These are phyloP conservation scores for Tylopilus balloui DNA, from an alignment of 768 basidiomycete genomes.

Conservation along the genomic window DNA sequence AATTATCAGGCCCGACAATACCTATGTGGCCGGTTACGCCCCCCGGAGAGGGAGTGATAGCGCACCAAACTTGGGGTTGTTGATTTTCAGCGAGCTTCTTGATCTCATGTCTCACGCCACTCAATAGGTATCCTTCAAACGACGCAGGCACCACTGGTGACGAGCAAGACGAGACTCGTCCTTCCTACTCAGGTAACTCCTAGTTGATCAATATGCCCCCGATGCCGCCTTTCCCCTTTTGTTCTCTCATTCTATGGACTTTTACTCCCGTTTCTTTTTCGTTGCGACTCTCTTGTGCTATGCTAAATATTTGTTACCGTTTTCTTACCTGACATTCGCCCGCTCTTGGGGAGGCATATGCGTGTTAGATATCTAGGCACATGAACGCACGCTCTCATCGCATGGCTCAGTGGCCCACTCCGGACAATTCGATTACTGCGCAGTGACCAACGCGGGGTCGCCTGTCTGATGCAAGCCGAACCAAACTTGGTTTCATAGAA, in stretches of 20 bases:
- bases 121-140: slow-evolving; percentile 11
- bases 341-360: slow-evolving; percentile 1
- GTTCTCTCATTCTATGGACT: slow-evolving; percentile 1
- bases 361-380: slow-evolving; percentile 9
- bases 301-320: not conserved
- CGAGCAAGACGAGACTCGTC: slow-evolving; percentile 3
- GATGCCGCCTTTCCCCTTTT: not conserved
- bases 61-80: slow-evolving; percentile 10
- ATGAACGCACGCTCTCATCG: slow-evolving; percentile 20
- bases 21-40: slow-evolving; percentile 7
- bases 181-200: slow-evolving; percentile 3
- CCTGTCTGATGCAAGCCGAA: slow-evolving; percentile 9
- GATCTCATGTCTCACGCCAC: slow-evolving; percentile 9
- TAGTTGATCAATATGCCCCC: slow-evolving; percentile 7
- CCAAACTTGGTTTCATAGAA: slow-evolving; percentile 4
- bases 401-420: slow-evolving; percentile 11
- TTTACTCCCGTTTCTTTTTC: not conserved
- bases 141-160: not conserved
- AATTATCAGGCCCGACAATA: not conserved
- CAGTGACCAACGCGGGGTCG: slow-evolving; percentile 13
- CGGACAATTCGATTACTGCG: slow-evolving; percentile 10
- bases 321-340: not conserved
- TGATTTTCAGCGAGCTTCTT: slow-evolving; percentile 10
- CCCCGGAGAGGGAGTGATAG: not conserved
- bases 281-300: not conserved